A percentile compares a stretch with the other conserved stretches of the same genome.
phyloP scores from a whole-genome alignment of 2,329 filamentous ascomycete genomes.

The Rutstroemia sp. region DNA sequence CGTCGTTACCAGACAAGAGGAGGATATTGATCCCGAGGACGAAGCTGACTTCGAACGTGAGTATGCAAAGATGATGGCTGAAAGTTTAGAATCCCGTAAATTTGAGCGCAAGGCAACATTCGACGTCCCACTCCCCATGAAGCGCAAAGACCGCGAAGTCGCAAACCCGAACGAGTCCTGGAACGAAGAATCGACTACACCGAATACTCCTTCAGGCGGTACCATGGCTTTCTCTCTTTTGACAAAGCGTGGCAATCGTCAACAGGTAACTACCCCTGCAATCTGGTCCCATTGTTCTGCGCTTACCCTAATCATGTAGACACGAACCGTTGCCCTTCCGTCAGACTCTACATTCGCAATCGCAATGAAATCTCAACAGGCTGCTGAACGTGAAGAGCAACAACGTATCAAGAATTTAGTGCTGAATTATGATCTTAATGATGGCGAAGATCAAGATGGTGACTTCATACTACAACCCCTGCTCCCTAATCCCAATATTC shows the following conservation, averaged over 20 bases:
- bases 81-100: conserved; percentile 91
- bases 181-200: conserved; percentile 34
- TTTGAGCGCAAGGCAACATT: conserved; percentile 93
- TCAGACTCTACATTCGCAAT: conserved; percentile 91
- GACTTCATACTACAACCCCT: conserved; percentile 40
- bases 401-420: conserved; percentile 98
- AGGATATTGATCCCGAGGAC: conserved; percentile 83
- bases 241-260: conserved; percentile 92
- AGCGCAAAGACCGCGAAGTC: conserved; percentile 57
- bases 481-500: conserved; percentile 42
- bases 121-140: conserved; percentile 94
- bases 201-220: conserved; percentile 31
- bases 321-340: conserved; percentile 80
- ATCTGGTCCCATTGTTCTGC: not conserved
- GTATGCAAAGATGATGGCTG: conserved; percentile 96
- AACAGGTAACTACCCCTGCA: conserved; percentile 55
- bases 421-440: conserved; percentile 88
- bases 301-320: conserved; percentile 42
- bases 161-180: conserved; percentile 30
- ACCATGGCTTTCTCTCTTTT: conserved; percentile 97
- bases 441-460: conserved; percentile 76
- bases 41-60: conserved; percentile 98
- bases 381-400: conserved; percentile 92
- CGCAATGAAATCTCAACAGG: conserved; percentile 92
- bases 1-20: conserved; percentile 83